phyloP scores from a whole-genome alignment of 176 grass and related monocot genomes.

The Coix lacrymajobi region DNA sequence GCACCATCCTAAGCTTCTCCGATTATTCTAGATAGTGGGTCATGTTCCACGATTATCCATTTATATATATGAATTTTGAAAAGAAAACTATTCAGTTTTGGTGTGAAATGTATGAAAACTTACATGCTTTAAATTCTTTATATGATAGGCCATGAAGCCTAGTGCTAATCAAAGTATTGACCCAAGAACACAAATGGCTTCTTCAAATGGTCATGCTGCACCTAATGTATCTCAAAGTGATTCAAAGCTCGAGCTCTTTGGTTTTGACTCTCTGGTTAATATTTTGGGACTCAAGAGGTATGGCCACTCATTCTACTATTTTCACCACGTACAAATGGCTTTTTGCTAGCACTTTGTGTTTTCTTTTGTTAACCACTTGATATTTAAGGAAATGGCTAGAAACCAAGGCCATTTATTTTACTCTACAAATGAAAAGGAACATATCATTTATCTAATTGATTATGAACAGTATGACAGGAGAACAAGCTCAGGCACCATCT shows the following conservation, averaged over 20 bases:
- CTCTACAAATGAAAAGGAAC: background rate
- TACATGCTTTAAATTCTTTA: background rate
- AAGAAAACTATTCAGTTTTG: background rate
- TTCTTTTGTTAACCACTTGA: background rate
- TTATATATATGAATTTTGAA: background rate
- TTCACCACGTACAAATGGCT: too few relatives aligned
- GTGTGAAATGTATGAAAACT: background rate
- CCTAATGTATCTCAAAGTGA: slow-evolving; percentile 54
- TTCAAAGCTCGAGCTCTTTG: slow-evolving; percentile 90
- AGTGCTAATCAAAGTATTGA: slow-evolving; percentile 27
- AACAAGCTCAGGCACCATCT: slow-evolving; percentile 44
- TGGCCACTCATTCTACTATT: background rate
- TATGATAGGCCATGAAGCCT: slow-evolving; percentile 46
- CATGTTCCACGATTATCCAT: background rate
- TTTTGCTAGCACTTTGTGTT: background rate
- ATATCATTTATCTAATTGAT: slow-evolving; percentile 15
- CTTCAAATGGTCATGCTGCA: slow-evolving; percentile 41
- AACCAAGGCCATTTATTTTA: background rate
- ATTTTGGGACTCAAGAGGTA: slow-evolving; percentile 97
- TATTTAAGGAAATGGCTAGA: background rate
- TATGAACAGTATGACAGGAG: slow-evolving; percentile 82
- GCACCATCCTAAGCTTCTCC: background rate
- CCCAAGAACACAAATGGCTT: slow-evolving; percentile 31
- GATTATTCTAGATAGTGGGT: background rate
- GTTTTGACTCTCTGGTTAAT: slow-evolving; percentile 94